Conservation (phyloP, 129 eudicot genomes). For the Gnaphalium uliginosum region DNA sequence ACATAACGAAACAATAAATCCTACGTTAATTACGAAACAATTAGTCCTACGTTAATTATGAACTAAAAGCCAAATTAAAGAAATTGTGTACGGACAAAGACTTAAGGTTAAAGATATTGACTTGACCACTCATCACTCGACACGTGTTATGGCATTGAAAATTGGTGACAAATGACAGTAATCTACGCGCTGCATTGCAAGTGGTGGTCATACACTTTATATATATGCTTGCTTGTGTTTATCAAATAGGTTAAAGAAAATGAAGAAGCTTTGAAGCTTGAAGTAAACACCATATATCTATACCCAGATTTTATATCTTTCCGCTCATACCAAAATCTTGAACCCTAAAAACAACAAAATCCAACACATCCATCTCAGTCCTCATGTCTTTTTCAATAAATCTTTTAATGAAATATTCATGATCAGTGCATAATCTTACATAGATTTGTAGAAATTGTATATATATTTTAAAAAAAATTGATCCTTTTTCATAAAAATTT, state of each 20-base stretch:
- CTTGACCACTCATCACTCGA: slow-evolving; percentile 20
- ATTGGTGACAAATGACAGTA: slow-evolving; percentile 21
- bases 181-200: slow-evolving; percentile 22
- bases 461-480: neutral
- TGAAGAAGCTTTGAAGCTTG: slow-evolving; percentile 28
- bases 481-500: neutral
- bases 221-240: slow-evolving; percentile 27
- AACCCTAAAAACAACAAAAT: slow-evolving; percentile 25
- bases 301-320: slow-evolving; percentile 29
- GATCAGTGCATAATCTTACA: neutral
- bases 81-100: slow-evolving; percentile 19
- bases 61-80: neutral
- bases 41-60: too few species aligned
- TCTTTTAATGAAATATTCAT: neutral
- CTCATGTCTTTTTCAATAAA: neutral
- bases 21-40: too few species aligned
- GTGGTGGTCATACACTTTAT: slow-evolving; percentile 9
- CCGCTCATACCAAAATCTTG: slow-evolving; percentile 2
- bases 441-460: neutral
- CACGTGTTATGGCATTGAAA: slow-evolving; percentile 31
- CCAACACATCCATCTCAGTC: slow-evolving; percentile 13
- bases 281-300: slow-evolving; percentile 30
- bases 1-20: too few species aligned
- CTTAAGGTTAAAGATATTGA: neutral
- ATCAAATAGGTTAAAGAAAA: slow-evolving; percentile 38